Conservation (phyloP, 352 stramenopile genomes). For the Globisporangium canariense region DNA sequence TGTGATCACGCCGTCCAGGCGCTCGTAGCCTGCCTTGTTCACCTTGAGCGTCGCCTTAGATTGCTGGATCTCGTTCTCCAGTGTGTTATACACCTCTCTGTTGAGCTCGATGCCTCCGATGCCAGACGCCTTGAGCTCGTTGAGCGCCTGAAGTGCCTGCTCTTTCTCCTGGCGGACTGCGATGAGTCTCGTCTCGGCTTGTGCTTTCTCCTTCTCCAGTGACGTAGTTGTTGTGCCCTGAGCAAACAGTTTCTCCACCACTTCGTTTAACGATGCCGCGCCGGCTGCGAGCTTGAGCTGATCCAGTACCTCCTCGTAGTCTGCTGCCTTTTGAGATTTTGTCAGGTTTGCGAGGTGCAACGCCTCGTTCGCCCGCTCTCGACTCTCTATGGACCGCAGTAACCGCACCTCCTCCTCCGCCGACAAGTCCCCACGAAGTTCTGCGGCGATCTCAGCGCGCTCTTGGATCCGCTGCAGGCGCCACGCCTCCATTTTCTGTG, state of each 20-base stretch:
- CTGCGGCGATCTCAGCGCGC: constrained; percentile 68
- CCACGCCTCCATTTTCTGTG: constrained; percentile 81
- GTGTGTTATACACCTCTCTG: constrained; percentile 75
- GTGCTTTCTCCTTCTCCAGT: constrained; percentile 72
- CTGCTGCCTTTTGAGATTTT: constrained; percentile 64
- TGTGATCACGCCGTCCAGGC: constrained; percentile 70
- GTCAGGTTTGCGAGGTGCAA: constrained; percentile 60
- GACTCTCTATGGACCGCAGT: constrained; percentile 57
- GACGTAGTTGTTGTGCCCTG: constrained; percentile 54
- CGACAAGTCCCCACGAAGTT: constrained; percentile 70
- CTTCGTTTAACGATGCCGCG: constrained; percentile 43
- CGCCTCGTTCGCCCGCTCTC: constrained; percentile 59
- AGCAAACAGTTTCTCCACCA: constrained; percentile 70
- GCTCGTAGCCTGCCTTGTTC: constrained; percentile 75
- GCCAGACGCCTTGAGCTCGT: constrained; percentile 78
- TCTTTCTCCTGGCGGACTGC: constrained; percentile 63
- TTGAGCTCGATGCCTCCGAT: constrained; percentile 77
- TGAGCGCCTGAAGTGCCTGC: constrained; percentile 48
- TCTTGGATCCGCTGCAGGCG: constrained; percentile 66
- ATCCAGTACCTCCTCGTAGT: constrained; percentile 60
- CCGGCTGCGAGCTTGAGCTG: constrained; percentile 71
- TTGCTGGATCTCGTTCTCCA: constrained; percentile 75
- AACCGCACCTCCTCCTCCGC: constrained; percentile 58
- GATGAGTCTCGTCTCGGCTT: constrained; percentile 53
- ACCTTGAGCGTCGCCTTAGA: constrained; percentile 68